Percentiles rank a stretch among this genome's conserved stretches.
phyloP scores from a whole-genome alignment of 2,329 filamentous ascomycete genomes.

The Hypoxylon sp. region DNA sequence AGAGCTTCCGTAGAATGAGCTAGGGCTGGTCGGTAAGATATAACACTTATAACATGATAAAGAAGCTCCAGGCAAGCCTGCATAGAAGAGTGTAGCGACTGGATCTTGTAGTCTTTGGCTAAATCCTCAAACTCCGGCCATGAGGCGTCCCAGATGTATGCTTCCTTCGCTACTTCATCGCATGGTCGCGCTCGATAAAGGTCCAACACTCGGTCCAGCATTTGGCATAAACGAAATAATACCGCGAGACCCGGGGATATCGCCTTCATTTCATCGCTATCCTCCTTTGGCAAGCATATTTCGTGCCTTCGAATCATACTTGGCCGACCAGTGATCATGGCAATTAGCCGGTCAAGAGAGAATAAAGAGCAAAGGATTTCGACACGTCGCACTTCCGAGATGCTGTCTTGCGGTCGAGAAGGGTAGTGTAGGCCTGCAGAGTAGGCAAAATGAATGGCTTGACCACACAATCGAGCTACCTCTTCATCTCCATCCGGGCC shows the following conservation, averaged over 20 bases:
- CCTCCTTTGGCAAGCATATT: constrained; percentile 12
- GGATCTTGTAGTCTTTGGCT: constrained; percentile 8
- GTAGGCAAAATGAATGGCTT: constrained; percentile 23
- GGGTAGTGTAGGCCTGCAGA: constrained; percentile 23
- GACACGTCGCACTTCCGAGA: constrained; percentile 17
- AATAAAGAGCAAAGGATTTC: constrained; percentile 26
- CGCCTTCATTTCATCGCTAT: neutral
- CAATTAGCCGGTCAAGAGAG: constrained; percentile 24
- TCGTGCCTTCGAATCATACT: constrained; percentile 13
- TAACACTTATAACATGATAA: constrained; percentile 17
- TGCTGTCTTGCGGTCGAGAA: neutral
- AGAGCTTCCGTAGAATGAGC: neutral
- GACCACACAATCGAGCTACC: constrained; percentile 21
- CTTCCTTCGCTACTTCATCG: constrained; percentile 12
- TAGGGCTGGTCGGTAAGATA: constrained; percentile 22
- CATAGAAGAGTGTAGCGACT: constrained; percentile 3
- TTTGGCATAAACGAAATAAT: constrained; percentile 22
- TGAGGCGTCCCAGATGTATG: constrained; percentile 20
- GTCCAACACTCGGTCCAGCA: constrained; percentile 22
- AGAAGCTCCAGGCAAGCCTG: constrained; percentile 23
- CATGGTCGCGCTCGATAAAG: constrained; percentile 19
- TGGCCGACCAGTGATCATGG: constrained; percentile 21
- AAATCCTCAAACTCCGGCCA: constrained; percentile 27
- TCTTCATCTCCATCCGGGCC: constrained; percentile 24
- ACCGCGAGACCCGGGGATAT: constrained; percentile 13